Base-by-base conservation (phyloP, 2,329 filamentous ascomycete species). In the Xylaria sp. region DNA sequence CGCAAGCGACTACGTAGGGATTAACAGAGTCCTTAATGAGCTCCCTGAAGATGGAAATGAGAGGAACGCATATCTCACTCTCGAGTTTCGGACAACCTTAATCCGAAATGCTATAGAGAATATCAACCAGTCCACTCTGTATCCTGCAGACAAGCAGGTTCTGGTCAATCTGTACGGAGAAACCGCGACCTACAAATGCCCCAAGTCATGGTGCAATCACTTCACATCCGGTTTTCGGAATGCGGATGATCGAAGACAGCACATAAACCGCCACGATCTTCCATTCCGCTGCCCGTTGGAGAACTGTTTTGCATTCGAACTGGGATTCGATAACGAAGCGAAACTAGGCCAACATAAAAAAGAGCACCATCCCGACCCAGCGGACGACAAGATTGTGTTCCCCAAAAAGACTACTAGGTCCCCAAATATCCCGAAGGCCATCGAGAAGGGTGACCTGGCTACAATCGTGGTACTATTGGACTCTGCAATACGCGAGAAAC, bases 131-230 rank as follows among this genome's bases (percentile, higher is more conserved):
- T 8, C 1, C 5, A 7, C 5, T 23, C 7, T 51, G 0, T 0
- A 37, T 21, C 4, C 7, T 21, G 12, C 7, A 35, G 14, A 5
- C 7, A 12, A 51, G 23, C 4, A 21, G 8, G 17, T 43, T n/a
- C 19, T 57, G 19, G 8, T 17, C 5, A 19, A 57, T 5, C 49
- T 60, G 2, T 9, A 54, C 23, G 62, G 58, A 50, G 23, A 3
- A 46, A 21, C 12, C 0, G 17, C 17, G 7, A 4, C 42, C 19
- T 64, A 57, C 17, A 64, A 64, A 56, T 64, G 62, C n/a, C 0
- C 58, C 0, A 64, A 58, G 23, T 49, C 58, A 12, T 61, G 62
- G 53, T 64, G 62, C 21, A 19, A 54, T 17, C 40, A 14, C 42
- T 61, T 64, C 50, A 37, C 49, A 4, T 9, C 5, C 4, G 62